Evolutionary conservation across 2,329 filamentous ascomycete species (phyloP), one percentile per base, ranked within the genome.

Genomic region (Claviceps sp.): DNA sequence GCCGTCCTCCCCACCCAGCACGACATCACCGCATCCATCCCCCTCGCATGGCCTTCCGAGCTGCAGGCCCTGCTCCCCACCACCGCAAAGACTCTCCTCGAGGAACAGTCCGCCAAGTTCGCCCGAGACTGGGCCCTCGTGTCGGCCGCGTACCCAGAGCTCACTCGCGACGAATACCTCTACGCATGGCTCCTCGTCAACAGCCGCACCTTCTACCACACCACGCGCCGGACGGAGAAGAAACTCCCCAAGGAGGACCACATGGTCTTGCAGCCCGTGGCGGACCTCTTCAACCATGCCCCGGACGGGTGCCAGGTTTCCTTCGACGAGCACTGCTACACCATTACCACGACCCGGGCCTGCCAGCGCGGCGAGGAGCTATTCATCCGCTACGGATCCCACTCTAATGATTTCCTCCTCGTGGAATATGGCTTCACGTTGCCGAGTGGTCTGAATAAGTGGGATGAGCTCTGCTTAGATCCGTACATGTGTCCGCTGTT

Each of bases 381-480:
- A 1, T 77, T 77, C 53, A 79, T 86, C 49, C 78, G 75, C 48
- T 89, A 89, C 61, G 85, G 85, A 9, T 62, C 73, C 2, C 85
- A 88, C 62, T 74, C 73, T 47, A 86, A 86, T 57, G 85, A 88
- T 62, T 81, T 85, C 54, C 64, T 89, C 20, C 76, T 88, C 2
- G 75, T 79, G 0, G 85, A 88, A 66, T 88, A 78, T 59, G 75
- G 75, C 23, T 78, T 78, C 58, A 63, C 71, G n/a, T 62, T 74
- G 22, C 57, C 56, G 9, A 55, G 56, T 23, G 72, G 71, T 52
- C 55, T 61, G 23, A 78, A 79, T 58, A 60, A 64, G n/a, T 77
- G 73, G 69, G 76, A 79, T 47, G 74, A 77, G 60, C 66, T 70
- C 2, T 61, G 61, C 11, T 63, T 79, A 2, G 75, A 79, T 52